Conservation (phyloP, 169 alveolate species). For the Cryptosporidium baileyi region DNA sequence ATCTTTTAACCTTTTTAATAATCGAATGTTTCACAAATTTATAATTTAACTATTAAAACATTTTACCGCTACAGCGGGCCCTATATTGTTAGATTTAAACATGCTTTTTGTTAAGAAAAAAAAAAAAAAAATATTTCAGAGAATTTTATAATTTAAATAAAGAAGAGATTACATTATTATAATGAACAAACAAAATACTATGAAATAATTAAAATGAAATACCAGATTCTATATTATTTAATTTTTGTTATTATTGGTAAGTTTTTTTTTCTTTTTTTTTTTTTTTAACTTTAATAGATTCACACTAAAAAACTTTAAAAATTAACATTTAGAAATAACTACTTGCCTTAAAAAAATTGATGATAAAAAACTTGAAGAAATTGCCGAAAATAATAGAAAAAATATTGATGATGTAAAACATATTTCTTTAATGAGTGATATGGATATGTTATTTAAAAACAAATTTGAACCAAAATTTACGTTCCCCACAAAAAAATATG, state of each 20-base stretch:
- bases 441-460: too few relatives aligned
- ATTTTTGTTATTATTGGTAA: neutral
- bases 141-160: neutral
- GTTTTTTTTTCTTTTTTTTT: neutral
- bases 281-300: too few relatives aligned
- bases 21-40: neutral
- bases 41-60: neutral
- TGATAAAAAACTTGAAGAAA: too few relatives aligned
- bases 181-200: neutral
- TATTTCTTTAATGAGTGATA: too few relatives aligned
- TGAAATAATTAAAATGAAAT: constrained; percentile 14
- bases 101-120: neutral
- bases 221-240: neutral
- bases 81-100: constrained; percentile 48
- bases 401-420: too few relatives aligned
- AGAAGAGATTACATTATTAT: neutral
- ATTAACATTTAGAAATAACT: too few relatives aligned
- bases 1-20: neutral
- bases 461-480: too few relatives aligned
- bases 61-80: constrained; percentile 53
- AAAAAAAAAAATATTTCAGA: too few relatives aligned
- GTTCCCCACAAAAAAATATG: too few relatives aligned
- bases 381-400: too few relatives aligned
- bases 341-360: too few relatives aligned
- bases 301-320: too few relatives aligned